A percentile compares a stretch with the other conserved stretches of the same genome.
Conservation (phyloP, 2,329 filamentous ascomycete genomes). For the Tetracladium maxilliforme region DNA sequence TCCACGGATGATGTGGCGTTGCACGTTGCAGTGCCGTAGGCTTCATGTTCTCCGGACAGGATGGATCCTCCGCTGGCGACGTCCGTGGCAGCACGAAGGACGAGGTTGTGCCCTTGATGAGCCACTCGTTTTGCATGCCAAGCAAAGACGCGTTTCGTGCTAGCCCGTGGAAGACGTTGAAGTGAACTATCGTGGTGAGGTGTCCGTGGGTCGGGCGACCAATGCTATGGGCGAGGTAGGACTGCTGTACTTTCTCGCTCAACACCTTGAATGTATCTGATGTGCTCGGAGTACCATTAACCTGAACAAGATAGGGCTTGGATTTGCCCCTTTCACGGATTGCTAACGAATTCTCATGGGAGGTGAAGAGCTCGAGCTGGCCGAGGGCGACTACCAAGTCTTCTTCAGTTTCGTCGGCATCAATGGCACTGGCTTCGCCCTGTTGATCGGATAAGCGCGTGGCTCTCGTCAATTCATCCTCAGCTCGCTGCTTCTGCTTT, state of each 20-base stretch:
- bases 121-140: slow-evolving; percentile 4
- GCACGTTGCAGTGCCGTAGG: slow-evolving; percentile 15
- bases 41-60: slow-evolving; percentile 2
- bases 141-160: slow-evolving; percentile 5
- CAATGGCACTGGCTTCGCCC: not conserved
- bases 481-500: slow-evolving; percentile 1
- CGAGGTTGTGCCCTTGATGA: slow-evolving; percentile 5
- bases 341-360: no score
- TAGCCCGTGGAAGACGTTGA: slow-evolving; percentile 6
- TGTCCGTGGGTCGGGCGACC: slow-evolving; percentile 3
- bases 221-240: no score
- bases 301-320: no score
- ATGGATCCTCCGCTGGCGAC: no score
- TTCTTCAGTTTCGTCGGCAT: no score
- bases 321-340: no score
- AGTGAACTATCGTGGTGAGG: slow-evolving; percentile 5
- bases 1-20: slow-evolving; percentile 17
- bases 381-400: no score
- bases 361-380: no score
- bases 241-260: no score
- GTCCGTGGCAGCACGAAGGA: no score
- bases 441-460: not conserved
- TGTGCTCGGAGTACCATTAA: no score
- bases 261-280: no score
- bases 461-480: slow-evolving; percentile 1